Evolutionary conservation across 305 asterid species (phyloP), one percentile per base, ranked within the genome.

Genomic region (Euphrasia arctica): DNA sequence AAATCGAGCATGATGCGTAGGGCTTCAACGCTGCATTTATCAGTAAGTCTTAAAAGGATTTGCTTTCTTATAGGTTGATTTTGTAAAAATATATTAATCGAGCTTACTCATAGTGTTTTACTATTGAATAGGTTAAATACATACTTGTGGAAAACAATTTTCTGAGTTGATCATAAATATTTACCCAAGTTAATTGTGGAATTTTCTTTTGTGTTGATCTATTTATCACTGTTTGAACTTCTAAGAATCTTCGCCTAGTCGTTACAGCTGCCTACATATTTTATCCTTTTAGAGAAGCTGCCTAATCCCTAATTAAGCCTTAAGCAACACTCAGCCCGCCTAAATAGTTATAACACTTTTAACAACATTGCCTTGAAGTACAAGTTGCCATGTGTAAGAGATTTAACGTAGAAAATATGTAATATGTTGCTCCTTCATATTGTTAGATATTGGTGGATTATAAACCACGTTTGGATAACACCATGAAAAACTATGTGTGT

Each of bases 21-120:
- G 14, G 54, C 54, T 12, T 49, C 54, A 12, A 49, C 56, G 9
- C 57, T 18, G 12, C 57, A 51, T 51, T 51, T 51, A 51, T 51
- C 57, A 15, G 57, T 11, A 12, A 48, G 18, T 48, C 18, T 48
- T 18, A 48, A n/a, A 48, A n/a, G 15, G 22, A 12, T 25, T n/a
- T 12, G 52, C 7, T n/a, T 48, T 12, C 12, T 48, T 48, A 1
- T 48, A 12, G 52, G 52, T 47, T 47, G 52, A 47, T 47, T 3
- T 47, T 48, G 45, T 39, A 9, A 39, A 39, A 39, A 39, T 39
- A 9, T 39, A 39, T 0, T 39, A 39, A 1, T 39, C 12, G 45
- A 39, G 45, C 45, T 39, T 39, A 39, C 45, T 39, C 45, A 39
- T 1, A 39, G 8, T 39, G 45, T 39, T 39, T 39, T 10, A 7